Evolutionary conservation across 164 flowering plant genomes (phyloP).

Genomic region (Stephania cephalantha): DNA sequence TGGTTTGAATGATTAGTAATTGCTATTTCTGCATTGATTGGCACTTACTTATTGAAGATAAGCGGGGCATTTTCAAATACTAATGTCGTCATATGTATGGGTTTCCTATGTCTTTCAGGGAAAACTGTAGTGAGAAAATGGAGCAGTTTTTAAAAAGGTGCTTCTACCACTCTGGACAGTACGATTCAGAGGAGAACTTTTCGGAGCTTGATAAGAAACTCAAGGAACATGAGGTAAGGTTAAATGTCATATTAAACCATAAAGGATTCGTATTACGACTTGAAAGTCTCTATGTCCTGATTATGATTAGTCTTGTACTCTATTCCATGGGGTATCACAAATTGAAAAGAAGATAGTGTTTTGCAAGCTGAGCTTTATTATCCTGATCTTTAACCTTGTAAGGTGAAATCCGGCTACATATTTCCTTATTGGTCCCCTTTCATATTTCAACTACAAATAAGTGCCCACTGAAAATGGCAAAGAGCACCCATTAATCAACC

Average conservation of each 20-base stretch:
- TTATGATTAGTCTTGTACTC: no score
- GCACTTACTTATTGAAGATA: neutral
- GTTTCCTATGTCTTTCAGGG: constrained; percentile 39
- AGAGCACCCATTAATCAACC: neutral
- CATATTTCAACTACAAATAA: neutral
- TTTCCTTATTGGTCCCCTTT: neutral
- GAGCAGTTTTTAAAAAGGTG: constrained; percentile 71
- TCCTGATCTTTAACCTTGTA: no score
- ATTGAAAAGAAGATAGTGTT: no score
- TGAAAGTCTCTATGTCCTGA: neutral
- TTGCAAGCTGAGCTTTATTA: no score
- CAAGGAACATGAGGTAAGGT: constrained; percentile 62
- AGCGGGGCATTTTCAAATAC: neutral
- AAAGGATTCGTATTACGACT: neutral
- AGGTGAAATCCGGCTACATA: neutral
- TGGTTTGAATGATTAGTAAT: neutral
- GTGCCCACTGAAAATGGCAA: neutral
- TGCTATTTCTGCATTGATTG: neutral
- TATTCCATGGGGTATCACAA: no score
- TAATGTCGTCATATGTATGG: neutral
- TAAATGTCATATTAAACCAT: neutral
- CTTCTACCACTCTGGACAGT: constrained; percentile 88
- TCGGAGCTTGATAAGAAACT: constrained; percentile 54
- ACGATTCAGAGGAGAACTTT: constrained; percentile 72
- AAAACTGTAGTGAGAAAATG: constrained; percentile 80